Evolutionary conservation across 1,284 basidiomycete species (phyloP), one percentile per base, ranked within the genome.

Genomic region (Amylostereum areolatum): DNA sequence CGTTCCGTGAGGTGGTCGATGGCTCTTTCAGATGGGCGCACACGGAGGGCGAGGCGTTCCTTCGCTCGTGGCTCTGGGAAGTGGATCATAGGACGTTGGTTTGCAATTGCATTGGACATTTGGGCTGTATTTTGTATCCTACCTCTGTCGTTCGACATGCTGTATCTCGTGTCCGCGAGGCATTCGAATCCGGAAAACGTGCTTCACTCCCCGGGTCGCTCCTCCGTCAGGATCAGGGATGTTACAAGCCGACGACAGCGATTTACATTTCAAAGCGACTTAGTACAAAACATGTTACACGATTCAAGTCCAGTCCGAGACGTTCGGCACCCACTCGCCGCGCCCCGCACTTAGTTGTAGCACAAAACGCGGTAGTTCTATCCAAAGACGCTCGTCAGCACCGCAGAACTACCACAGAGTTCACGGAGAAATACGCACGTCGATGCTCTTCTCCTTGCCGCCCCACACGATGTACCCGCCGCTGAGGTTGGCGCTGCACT

Each of bases 391-490:
- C 45, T 47, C 31, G 18, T 18, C 18, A 18, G 18, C 18, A 48
- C 43, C 24, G 33, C 39, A 27, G 37, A 27, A 27, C 12, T 18
- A 12, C 5, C 27, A 41, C 36, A n/a, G n/a, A 33, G 18, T 18
- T 1, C 9, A 35, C 28, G 2, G 43, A 31, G 34, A 2, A 42
- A 27, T 42, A 55, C 70, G 34, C 43, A 77, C 76, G 56, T 71
- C 64, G 50, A 77, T 55, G 29, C 65, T 59, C 58, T 77, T 72
- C 67, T 81, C 78, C 6, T 59, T 65, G n/a, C 71, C 71, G 44
- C 62, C 71, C 48, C 72, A 77, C 3, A 78, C 71, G 48, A 83
- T 73, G 51, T 73, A 74, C 1, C 78, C 78, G n/a, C 80, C 78
- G 47, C 79, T 72, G 46, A 82, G 72, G 48, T 73, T 67, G 56